These are phyloP conservation scores for Neoboletus subvelutipes DNA, from an alignment of 768 basidiomycete genomes.

Conservation along the genomic window DNA sequence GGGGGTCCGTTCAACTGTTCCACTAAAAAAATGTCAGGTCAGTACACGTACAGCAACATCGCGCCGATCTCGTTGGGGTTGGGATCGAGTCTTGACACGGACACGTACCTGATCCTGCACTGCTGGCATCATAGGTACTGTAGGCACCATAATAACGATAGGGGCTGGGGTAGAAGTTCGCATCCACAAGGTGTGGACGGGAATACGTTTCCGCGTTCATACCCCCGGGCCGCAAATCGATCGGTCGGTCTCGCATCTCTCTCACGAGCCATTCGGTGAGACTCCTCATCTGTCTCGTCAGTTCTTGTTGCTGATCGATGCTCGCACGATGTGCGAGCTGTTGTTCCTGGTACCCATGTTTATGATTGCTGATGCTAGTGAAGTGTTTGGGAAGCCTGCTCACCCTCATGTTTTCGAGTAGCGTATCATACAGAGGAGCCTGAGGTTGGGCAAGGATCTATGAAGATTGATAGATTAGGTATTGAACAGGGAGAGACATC, in stretches of 20 bases:
- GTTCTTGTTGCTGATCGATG: constrained; percentile 7
- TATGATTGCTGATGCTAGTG: neutral
- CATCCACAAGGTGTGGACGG: too few species aligned
- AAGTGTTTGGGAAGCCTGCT: neutral
- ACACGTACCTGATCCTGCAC: neutral
- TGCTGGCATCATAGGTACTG: too few species aligned
- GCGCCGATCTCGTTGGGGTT: neutral
- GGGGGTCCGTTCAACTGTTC: too few species aligned
- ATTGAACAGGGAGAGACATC: neutral
- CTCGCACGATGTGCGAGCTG: neutral
- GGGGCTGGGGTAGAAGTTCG: too few species aligned
- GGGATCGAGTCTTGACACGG: neutral
- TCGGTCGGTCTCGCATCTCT: constrained; percentile 4
- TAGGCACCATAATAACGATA: too few species aligned
- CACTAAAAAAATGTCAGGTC: neutral
- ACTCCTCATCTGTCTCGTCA: neutral
- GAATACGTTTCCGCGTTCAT: neutral
- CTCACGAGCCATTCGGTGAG: constrained; percentile 8
- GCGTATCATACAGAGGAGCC: neutral
- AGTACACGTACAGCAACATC: neutral
- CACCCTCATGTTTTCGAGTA: constrained; percentile 8
- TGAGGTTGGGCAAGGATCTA: neutral
- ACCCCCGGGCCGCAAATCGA: neutral
- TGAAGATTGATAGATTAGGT: neutral
- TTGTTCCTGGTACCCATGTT: constrained; percentile 4